Conservation (phyloP, 768 basidiomycete species). For the Boletus subcaerulescens region DNA sequence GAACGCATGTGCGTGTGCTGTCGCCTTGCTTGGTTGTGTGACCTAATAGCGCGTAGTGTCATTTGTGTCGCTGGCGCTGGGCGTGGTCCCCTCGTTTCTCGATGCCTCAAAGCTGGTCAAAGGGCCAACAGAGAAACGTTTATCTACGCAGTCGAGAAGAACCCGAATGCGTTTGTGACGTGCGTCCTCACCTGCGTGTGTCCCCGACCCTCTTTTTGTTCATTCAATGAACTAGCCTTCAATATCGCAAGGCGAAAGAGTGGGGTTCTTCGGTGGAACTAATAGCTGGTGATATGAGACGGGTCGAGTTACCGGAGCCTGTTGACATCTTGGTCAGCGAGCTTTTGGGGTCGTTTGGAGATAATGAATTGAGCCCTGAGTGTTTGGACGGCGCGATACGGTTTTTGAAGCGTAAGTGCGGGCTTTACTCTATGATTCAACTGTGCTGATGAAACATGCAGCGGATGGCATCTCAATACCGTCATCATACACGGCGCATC, state of each 20-base stretch:
- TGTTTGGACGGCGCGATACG: slow-evolving; percentile 95
- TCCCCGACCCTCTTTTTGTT: slow-evolving; percentile 14
- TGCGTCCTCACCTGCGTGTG: slow-evolving; percentile 41
- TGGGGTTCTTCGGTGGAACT: slow-evolving; percentile 82
- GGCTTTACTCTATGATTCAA: neutral
- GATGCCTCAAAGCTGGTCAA: slow-evolving; percentile 74
- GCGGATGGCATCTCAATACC: slow-evolving; percentile 95
- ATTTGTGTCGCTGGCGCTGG: slow-evolving; percentile 95
- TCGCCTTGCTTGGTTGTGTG: slow-evolving; percentile 12
- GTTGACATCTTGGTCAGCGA: slow-evolving; percentile 96
- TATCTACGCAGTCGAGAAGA: slow-evolving; percentile 94
- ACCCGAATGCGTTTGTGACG: slow-evolving; percentile 94
- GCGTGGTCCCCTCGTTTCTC: slow-evolving; percentile 86
- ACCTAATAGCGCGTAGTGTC: slow-evolving; percentile 45
- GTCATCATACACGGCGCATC: slow-evolving; percentile 90
- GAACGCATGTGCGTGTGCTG: slow-evolving; percentile 57
- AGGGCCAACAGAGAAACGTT: slow-evolving; percentile 59
- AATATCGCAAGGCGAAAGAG: slow-evolving; percentile 74
- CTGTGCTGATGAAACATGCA: slow-evolving; percentile 32
- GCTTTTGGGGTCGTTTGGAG: slow-evolving; percentile 94
- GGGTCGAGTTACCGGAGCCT: slow-evolving; percentile 74
- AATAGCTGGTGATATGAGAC: slow-evolving; percentile 94
- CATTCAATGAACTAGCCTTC: slow-evolving; percentile 53
- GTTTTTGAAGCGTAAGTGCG: slow-evolving; percentile 74
- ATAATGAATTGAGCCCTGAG: slow-evolving; percentile 97